Conservation (phyloP, 1,284 basidiomycete species). For the Heliocybe sulcata region DNA sequence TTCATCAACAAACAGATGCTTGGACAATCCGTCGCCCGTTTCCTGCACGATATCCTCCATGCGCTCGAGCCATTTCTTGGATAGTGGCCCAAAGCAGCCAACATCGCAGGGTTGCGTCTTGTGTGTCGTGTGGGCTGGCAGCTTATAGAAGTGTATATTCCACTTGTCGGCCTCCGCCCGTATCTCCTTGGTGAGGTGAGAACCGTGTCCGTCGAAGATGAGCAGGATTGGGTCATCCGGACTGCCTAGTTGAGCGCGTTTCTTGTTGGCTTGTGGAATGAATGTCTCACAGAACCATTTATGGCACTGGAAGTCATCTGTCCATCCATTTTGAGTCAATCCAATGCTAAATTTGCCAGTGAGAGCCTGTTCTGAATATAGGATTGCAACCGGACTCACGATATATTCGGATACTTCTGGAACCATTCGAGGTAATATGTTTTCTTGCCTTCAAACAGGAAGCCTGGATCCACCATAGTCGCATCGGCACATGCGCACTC, state of each 20-base stretch:
- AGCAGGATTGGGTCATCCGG: conserved; percentile 11
- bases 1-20: background rate
- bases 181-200: conserved; percentile 22
- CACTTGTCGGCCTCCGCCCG: conserved; percentile 16
- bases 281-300: conserved; percentile 28
- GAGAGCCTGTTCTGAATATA: background rate
- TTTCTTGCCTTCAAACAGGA: conserved; percentile 24
- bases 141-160: conserved; percentile 23
- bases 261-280: conserved; percentile 15
- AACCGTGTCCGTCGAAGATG: conserved; percentile 22
- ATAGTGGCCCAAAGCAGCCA: background rate
- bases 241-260: no score
- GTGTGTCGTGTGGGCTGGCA: conserved; percentile 32
- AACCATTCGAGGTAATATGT: background rate
- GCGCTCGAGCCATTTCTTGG: background rate
- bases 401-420: background rate
- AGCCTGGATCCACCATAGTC: conserved; percentile 13
- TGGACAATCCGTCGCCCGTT: background rate
- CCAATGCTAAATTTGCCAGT: background rate
- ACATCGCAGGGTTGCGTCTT: conserved; percentile 18
- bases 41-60: background rate
- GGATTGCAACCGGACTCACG: conserved; percentile 17
- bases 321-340: conserved; percentile 28
- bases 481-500: conserved; percentile 23
- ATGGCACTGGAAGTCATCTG: conserved; percentile 22